These are phyloP conservation scores for Poterioochromonas sp. DNA, from an alignment of 352 stramenopile species.

Conservation along the genomic window DNA sequence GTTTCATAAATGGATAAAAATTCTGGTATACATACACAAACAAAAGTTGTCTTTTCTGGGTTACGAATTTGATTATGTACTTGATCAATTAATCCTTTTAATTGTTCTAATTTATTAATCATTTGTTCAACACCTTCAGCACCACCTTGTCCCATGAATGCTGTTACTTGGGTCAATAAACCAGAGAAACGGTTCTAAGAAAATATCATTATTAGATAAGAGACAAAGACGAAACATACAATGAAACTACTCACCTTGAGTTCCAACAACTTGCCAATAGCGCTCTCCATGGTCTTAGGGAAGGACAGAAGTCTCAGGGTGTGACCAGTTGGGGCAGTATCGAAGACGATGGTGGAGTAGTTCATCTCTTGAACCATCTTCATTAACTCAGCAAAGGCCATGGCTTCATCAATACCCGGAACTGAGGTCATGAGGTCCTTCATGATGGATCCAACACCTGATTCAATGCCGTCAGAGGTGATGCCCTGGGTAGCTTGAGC, in stretches of 20 bases:
- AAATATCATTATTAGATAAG: constrained; percentile 9
- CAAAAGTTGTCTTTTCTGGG: constrained; percentile 94
- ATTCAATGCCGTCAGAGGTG: constrained; percentile 48
- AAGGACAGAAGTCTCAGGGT: constrained; percentile 91
- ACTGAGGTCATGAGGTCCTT: constrained; percentile 93
- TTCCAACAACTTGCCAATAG: constrained; percentile 94
- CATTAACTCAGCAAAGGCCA: constrained; percentile 98
- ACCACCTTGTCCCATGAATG: constrained; percentile 26
- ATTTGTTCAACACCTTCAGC: constrained; percentile 48
- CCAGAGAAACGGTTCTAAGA: constrained; percentile 74
- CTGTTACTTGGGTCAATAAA: constrained; percentile 50
- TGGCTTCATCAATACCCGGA: constrained; percentile 96
- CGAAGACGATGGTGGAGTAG: constrained; percentile 95
- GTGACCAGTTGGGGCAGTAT: constrained; percentile 94
- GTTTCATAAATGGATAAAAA: constrained; percentile 99
- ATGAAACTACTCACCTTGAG: constrained; percentile 81
- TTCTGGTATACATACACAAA: constrained; percentile 99
- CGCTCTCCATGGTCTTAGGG: constrained; percentile 94
- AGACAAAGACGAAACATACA: constrained; percentile 41
- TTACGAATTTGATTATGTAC: constrained; percentile 98
- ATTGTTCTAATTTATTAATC: constrained; percentile 85
- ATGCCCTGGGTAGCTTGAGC: constrained; percentile 36
- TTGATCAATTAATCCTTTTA: constrained; percentile 79
- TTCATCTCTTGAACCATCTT: constrained; percentile 91
- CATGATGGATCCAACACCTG: constrained; percentile 84